Evolutionary conservation across 176 grass and related monocot genomes (phyloP).

Genomic region (Chrysopogon serrulatus): DNA sequence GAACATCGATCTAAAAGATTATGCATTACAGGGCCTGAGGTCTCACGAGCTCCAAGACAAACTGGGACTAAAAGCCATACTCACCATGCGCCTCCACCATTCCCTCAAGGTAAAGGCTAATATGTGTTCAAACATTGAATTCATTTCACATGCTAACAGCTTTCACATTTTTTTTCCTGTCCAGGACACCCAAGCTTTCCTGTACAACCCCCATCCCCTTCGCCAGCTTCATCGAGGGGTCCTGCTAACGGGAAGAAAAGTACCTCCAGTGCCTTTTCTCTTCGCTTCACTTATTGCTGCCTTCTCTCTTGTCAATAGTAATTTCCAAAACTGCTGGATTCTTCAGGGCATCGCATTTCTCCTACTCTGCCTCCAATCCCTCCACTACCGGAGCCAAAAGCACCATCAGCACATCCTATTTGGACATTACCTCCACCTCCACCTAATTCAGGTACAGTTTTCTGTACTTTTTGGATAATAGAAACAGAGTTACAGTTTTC

Average conservation of each 20-base stretch:
- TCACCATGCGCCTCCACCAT: slow-evolving; percentile 44
- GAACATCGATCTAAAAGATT: slow-evolving; percentile 23
- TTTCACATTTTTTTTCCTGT: slow-evolving; percentile 15
- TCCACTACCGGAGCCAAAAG: slow-evolving; percentile 38
- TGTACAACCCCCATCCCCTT: slow-evolving; percentile 48
- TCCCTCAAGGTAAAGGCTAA: slow-evolving; percentile 40
- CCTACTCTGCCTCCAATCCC: slow-evolving; percentile 51
- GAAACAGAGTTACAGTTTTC: slow-evolving; percentile 21
- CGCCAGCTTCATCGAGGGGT: slow-evolving; percentile 21
- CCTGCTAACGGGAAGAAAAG: slow-evolving; percentile 40
- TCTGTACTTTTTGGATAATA: not conserved
- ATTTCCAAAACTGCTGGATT: slow-evolving; percentile 6
- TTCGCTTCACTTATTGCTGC: not conserved
- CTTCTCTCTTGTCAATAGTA: not conserved
- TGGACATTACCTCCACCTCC: slow-evolving; percentile 91
- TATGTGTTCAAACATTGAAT: not conserved
- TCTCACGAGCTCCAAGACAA: slow-evolving; percentile 37
- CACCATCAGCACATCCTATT: slow-evolving; percentile 54
- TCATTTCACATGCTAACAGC: not conserved
- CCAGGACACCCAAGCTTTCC: slow-evolving; percentile 42
- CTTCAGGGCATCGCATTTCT: slow-evolving; percentile 51
- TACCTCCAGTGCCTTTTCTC: slow-evolving; percentile 29
- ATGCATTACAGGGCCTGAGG: slow-evolving; percentile 9
- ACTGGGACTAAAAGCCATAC: slow-evolving; percentile 33
- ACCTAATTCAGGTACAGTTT: slow-evolving; percentile 69